Evolutionary conservation across 1,139 yeast species (phyloP).

Genomic region (Diutina ranongensis): DNA sequence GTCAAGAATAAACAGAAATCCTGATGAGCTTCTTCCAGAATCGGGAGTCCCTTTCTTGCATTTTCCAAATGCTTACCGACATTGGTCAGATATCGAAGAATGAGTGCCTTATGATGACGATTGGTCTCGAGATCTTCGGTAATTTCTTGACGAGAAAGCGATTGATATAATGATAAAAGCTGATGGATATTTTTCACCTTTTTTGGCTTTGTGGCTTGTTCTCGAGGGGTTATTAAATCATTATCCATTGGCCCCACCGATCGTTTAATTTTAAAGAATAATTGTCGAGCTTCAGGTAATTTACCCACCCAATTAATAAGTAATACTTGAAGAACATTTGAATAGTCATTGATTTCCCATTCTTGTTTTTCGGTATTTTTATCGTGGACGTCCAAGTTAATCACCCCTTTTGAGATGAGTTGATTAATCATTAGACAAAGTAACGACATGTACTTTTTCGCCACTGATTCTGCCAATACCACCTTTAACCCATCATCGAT

Average conservation of each 20-base stretch:
- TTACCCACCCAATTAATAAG: conserved; percentile 11
- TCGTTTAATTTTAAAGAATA: conserved; percentile 22
- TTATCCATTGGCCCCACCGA: not conserved
- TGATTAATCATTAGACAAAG: conserved; percentile 52
- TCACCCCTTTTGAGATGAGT: conserved; percentile 30
- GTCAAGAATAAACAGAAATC: not conserved
- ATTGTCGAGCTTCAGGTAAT: conserved; percentile 25
- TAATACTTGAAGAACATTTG: conserved; percentile 10
- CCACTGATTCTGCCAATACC: conserved; percentile 28
- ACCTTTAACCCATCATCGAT: conserved; percentile 25
- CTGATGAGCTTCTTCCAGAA: not conserved
- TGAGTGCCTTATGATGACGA: not conserved
- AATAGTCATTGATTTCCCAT: conserved; percentile 9
- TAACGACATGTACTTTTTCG: conserved; percentile 38
- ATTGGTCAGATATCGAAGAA: not conserved
- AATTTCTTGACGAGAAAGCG: not conserved
- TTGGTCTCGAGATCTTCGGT: not conserved
- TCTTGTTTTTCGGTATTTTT: conserved; percentile 9
- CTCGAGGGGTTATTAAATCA: not conserved
- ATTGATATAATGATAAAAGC: not conserved
- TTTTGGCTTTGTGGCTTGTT: too few relatives aligned
- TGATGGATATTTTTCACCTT: not conserved
- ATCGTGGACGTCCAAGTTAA: conserved; percentile 20
- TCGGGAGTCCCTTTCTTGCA: not conserved
- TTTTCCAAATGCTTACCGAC: not conserved